Percentiles rank a stretch among this genome's conserved stretches.
phyloP scores from a whole-genome alignment of 2,329 filamentous ascomycete genomes.

The Stachybotrys elegans region DNA sequence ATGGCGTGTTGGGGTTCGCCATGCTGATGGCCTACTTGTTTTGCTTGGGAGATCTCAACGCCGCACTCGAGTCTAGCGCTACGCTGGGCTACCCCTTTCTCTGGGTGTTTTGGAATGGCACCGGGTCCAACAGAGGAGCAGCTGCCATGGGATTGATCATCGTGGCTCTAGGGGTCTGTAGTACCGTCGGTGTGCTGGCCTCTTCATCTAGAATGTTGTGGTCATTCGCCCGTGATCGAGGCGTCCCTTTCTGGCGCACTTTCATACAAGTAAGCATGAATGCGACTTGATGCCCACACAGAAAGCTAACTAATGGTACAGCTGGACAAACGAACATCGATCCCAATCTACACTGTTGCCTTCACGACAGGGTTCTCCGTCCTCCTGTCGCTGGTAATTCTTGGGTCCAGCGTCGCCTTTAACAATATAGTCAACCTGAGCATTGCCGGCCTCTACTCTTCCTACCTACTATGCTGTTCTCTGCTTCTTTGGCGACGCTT shows the following conservation, averaged over 20 bases:
- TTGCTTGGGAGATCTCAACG: constrained; percentile 43
- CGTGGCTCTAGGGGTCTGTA: constrained; percentile 42
- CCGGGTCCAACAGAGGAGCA: constrained; percentile 36
- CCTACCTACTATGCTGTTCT: constrained; percentile 22
- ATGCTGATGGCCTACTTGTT: constrained; percentile 53
- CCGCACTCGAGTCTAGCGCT: constrained; percentile 37
- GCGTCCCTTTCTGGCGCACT: constrained; percentile 22
- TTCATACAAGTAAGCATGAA: constrained; percentile 19
- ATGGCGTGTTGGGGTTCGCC: constrained; percentile 47
- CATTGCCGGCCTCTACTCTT: constrained; percentile 9
- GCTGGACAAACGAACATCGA: constrained; percentile 12
- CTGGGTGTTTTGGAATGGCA: constrained; percentile 47
- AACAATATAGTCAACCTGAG: constrained; percentile 22
- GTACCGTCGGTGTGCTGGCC: constrained; percentile 38
- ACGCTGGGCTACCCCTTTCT: constrained; percentile 48
- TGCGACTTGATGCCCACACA: neutral
- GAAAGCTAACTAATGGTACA: neutral
- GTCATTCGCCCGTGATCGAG: constrained; percentile 39
- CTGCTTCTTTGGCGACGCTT: constrained; percentile 22
- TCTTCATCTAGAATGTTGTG: constrained; percentile 26
- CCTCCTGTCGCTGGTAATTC: constrained; percentile 26
- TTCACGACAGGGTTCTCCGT: constrained; percentile 20
- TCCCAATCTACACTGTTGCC: constrained; percentile 17
- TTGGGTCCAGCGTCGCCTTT: constrained; percentile 24
- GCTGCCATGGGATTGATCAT: constrained; percentile 32